A percentile compares a stretch with the other conserved stretches of the same genome.
Conservation (phyloP, 2,329 filamentous ascomycete genomes). For the Pseudopithomyces chartarum region DNA sequence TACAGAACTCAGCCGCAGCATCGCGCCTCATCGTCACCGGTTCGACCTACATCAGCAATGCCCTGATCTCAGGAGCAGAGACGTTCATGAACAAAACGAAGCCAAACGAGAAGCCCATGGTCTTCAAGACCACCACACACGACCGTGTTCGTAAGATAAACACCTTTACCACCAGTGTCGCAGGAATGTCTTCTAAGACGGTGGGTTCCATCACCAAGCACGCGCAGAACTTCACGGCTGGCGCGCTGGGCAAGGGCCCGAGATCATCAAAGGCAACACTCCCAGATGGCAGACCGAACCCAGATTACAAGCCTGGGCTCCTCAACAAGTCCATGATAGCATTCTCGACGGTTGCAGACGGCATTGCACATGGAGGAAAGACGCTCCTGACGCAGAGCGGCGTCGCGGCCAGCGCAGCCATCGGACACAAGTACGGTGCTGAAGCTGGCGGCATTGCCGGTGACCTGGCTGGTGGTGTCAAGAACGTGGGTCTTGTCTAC, state of each 20-base stretch:
- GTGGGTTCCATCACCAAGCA: conserved; percentile 82
- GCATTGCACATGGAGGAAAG: conserved; percentile 84
- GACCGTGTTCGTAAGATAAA: conserved; percentile 86
- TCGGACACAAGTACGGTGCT: conserved; percentile 84
- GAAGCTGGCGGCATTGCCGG: conserved; percentile 82
- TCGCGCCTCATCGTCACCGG: conserved; percentile 92
- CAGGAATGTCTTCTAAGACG: conserved; percentile 80
- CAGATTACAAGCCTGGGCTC: conserved; percentile 82
- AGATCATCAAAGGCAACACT: conserved; percentile 66
- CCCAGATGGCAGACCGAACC: conserved; percentile 67
- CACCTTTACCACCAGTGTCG: conserved; percentile 79
- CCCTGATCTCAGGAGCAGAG: conserved; percentile 77
- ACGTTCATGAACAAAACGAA: conserved; percentile 80
- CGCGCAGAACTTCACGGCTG: conserved; percentile 88
- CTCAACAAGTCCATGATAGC: conserved; percentile 97
- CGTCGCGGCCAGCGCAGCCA: conserved; percentile 80
- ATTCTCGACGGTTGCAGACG: conserved; percentile 92
- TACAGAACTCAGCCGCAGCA: conserved; percentile 83
- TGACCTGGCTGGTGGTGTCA: conserved; percentile 81
- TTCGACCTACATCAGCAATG: conserved; percentile 77
- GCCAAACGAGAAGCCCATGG: conserved; percentile 78
- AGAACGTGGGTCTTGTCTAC: conserved; percentile 96
- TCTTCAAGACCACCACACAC: conserved; percentile 85
- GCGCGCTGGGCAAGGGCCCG: conserved; percentile 67
- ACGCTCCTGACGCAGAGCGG: conserved; percentile 76